A percentile compares a stretch with the other conserved stretches of the same genome.
Evolutionary conservation across 2,329 filamentous ascomycete species (phyloP).

Genomic region (Teratosphaeria nubilosa): DNA sequence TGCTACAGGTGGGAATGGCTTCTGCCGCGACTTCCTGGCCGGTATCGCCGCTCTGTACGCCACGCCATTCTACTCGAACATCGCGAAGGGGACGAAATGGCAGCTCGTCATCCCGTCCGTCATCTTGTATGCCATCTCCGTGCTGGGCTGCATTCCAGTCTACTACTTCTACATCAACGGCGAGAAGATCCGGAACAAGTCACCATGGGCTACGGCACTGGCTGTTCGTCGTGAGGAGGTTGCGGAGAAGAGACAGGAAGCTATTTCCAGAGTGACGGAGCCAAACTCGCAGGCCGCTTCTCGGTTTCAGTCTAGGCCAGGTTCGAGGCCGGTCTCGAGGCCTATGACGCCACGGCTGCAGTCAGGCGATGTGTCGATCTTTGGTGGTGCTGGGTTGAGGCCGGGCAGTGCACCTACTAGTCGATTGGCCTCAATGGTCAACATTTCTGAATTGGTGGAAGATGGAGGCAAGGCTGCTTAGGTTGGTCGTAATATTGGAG

Average conservation of each 20-base stretch:
- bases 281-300: not conserved
- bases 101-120: conserved; percentile 41
- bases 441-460: not conserved
- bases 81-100: conserved; percentile 14
- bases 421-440: not conserved
- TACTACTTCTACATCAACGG: conserved; percentile 44
- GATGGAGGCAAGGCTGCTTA: not conserved
- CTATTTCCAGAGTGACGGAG: not conserved
- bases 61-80: conserved; percentile 38
- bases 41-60: conserved; percentile 61
- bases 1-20: conserved; percentile 67
- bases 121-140: conserved; percentile 41
- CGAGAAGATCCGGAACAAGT: conserved; percentile 1
- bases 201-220: not conserved
- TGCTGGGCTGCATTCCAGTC: conserved; percentile 44
- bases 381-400: not conserved
- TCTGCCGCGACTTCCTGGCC: conserved; percentile 62
- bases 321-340: not conserved
- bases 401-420: not conserved
- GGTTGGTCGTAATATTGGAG: not conserved
- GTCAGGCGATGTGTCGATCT: not conserved
- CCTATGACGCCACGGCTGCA: not conserved
- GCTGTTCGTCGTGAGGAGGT: not conserved
- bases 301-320: not conserved
- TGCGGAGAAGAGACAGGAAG: not conserved